Percentiles rank a stretch among this genome's conserved stretches.
These are phyloP conservation scores for Talaromyces sp. DNA, from an alignment of 2,329 filamentous ascomycete genomes.

Conservation along the genomic window DNA sequence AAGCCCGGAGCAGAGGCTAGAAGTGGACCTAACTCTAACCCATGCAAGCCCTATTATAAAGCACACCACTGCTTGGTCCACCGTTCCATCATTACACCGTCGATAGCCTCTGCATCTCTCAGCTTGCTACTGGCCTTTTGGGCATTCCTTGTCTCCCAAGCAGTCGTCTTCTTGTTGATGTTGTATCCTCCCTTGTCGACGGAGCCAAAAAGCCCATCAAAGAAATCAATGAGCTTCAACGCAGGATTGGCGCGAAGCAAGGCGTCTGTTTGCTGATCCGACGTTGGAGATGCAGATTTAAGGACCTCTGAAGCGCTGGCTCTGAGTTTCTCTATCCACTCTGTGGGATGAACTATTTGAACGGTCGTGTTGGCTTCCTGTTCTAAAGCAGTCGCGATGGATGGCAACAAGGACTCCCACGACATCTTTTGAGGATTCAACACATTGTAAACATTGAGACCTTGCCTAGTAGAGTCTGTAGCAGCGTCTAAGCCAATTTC, in stretches of 20 bases:
- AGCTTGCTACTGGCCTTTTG: not conserved
- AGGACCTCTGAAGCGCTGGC: not conserved
- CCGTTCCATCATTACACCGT: not conserved
- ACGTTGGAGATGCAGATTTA: not conserved
- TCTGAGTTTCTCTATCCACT: not conserved
- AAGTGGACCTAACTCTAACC: not conserved
- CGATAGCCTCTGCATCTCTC: not conserved
- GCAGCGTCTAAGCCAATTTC: conserved; percentile 20
- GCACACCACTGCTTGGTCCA: conserved; percentile 5
- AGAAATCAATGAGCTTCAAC: conserved; percentile 5
- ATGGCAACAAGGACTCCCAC: not conserved
- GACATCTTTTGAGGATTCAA: not conserved
- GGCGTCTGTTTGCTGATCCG: not conserved
- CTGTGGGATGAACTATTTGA: not conserved
- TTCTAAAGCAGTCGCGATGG: not conserved
- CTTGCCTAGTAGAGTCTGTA: not conserved
- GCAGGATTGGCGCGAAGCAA: conserved; percentile 6
- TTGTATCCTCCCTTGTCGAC: not conserved
- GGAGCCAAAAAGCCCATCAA: not conserved
- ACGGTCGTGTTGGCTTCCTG: not conserved
- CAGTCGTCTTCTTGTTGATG: not conserved
- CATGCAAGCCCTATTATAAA: not conserved
- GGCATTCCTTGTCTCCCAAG: conserved; percentile 6
- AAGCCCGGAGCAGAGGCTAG: not conserved
- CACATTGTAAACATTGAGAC: not conserved